A percentile compares a stretch with the other conserved stretches of the same genome.
Conservation (phyloP, 345 rosid species). For the Draba incana region DNA sequence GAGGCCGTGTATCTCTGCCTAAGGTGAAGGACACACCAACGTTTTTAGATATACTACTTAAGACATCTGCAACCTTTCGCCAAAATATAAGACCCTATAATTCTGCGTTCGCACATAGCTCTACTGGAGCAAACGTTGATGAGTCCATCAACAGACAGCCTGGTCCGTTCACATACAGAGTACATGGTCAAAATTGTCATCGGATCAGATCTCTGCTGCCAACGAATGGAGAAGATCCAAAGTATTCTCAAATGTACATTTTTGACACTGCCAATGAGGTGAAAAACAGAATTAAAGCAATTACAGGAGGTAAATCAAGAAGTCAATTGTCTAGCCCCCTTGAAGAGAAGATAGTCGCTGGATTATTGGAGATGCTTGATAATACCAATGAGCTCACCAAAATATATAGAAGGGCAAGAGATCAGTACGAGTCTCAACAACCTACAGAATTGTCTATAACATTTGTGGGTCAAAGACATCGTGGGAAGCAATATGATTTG, state of each 20-base stretch:
- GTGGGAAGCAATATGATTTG: background rate
- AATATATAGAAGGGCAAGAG: background rate
- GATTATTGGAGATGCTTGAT: background rate
- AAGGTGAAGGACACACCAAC: background rate
- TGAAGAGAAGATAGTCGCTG: background rate
- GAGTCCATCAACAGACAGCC: background rate
- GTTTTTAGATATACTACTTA: background rate
- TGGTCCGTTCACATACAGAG: background rate
- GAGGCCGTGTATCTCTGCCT: background rate
- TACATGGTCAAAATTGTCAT: background rate
- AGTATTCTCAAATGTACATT: background rate
- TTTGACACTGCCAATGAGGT: slow-evolving; percentile 3
- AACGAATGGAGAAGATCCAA: background rate
- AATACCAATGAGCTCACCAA: background rate
- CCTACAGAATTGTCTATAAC: background rate
- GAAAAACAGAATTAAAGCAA: background rate
- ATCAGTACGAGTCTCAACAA: background rate
- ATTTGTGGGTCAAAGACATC: background rate
- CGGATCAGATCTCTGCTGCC: slow-evolving; percentile 5
- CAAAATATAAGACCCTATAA: background rate
- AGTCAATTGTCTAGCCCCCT: background rate
- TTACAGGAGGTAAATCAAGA: background rate
- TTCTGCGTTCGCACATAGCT: background rate
- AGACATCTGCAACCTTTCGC: background rate
- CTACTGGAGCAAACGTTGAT: background rate